Evolutionary conservation across 208 protist species (phyloP).

Genomic region (Acanthamoeba royreba): DNA sequence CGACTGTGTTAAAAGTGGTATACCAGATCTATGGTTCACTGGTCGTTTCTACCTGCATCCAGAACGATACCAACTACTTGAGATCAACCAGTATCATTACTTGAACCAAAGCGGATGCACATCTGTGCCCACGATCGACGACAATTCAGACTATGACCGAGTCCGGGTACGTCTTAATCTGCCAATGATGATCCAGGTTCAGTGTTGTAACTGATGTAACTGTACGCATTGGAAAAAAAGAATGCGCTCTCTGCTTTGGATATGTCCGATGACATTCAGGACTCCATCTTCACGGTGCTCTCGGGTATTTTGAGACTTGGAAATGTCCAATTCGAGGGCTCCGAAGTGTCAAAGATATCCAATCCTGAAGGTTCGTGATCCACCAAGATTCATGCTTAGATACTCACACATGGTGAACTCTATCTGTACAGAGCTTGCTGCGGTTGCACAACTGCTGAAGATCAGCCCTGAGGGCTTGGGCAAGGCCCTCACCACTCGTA

Average conservation of each 20-base stretch:
- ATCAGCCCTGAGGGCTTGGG: background rate
- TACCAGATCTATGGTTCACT: background rate
- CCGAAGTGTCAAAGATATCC: background rate
- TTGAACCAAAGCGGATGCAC: slow-evolving; percentile 60
- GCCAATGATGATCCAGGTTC: background rate
- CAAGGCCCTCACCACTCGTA: background rate
- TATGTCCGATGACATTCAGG: slow-evolving; percentile 47
- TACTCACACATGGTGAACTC: background rate
- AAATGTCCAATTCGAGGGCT: slow-evolving; percentile 83
- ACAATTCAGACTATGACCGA: slow-evolving; percentile 49
- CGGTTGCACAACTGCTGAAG: background rate
- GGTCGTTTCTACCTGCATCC: background rate
- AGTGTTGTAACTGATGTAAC: background rate
- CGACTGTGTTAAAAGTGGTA: background rate
- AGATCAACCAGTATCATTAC: slow-evolving; percentile 2
- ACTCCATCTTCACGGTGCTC: slow-evolving; percentile 83
- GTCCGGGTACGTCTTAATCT: slow-evolving; percentile 32
- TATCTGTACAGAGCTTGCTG: background rate
- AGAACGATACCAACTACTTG: background rate
- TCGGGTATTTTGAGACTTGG: slow-evolving; percentile 89
- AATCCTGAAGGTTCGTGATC: background rate
- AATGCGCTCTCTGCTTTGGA: background rate
- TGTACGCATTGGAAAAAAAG: no score
- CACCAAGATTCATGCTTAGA: background rate
- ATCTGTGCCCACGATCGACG: slow-evolving; percentile 21